Conservation (phyloP, 2,329 filamentous ascomycete species). For the Teratosphaeria zuluensis region DNA sequence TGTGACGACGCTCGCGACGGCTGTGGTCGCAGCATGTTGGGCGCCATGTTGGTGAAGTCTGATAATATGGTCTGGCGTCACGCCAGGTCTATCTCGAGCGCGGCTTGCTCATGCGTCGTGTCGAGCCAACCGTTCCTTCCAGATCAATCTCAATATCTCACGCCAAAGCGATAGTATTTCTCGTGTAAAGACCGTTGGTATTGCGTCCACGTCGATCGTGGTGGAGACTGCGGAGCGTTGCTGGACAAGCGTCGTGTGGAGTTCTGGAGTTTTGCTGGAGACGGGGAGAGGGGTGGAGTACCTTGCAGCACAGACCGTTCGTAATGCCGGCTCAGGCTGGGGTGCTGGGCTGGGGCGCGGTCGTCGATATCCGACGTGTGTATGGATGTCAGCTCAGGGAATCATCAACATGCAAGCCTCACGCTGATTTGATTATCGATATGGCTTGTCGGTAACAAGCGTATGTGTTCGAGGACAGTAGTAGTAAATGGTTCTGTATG, state of each 20-base stretch:
- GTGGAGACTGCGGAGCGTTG: neutral
- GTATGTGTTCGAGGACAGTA: neutral
- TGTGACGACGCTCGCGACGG: conserved; percentile 5
- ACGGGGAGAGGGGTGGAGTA: neutral
- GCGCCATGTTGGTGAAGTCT: conserved; percentile 1
- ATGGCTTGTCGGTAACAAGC: too few relatives aligned
- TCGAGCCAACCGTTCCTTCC: neutral
- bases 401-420: neutral
- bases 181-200: neutral
- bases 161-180: neutral
- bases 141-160: neutral
- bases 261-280: neutral
- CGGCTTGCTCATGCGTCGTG: neutral
- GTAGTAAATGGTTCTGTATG: neutral
- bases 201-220: neutral
- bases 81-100: neutral
- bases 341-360: neutral
- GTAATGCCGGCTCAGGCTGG: neutral
- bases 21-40: conserved; percentile 1
- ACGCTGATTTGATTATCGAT: neutral
- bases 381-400: neutral
- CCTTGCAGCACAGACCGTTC: neutral
- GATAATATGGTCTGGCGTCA: neutral
- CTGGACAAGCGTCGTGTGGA: neutral
- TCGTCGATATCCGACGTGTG: neutral